Evolutionary conservation across 768 basidiomycete genomes (phyloP).

Genomic region (Lactarius tabidus): DNA sequence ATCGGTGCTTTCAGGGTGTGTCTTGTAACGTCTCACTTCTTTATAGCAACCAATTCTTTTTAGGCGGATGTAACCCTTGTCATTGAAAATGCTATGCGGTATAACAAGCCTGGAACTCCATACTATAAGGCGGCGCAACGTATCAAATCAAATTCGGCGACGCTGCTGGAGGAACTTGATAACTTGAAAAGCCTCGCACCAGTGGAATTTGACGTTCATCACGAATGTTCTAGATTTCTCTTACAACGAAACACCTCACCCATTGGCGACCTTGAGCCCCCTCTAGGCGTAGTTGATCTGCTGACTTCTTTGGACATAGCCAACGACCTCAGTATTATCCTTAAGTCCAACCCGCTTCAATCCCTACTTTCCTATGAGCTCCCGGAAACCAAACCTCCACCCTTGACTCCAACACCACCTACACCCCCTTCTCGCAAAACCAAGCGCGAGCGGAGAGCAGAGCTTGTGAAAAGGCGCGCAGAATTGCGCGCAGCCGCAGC

Average conservation of each 20-base stretch:
- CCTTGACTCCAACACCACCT: constrained; percentile 47
- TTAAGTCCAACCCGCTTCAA: constrained; percentile 55
- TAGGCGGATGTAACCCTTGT: constrained; percentile 84
- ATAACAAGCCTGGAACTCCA: constrained; percentile 72
- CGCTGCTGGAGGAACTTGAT: constrained; percentile 44
- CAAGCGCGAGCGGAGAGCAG: constrained; percentile 22
- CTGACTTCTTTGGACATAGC: constrained; percentile 54
- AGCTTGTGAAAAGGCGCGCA: constrained; percentile 16
- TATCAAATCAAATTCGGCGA: constrained; percentile 45
- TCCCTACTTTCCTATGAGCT: constrained; percentile 70
- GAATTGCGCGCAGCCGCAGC: constrained; percentile 1
- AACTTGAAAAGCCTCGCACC: constrained; percentile 26
- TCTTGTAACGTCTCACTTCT: background rate
- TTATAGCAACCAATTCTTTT: constrained; percentile 1
- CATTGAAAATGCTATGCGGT: constrained; percentile 77
- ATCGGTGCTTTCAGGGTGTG: constrained; percentile 65
- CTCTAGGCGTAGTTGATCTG: constrained; percentile 51
- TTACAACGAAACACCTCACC: background rate
- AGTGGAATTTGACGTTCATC: constrained; percentile 6
- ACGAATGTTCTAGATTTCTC: background rate
- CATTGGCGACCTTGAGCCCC: constrained; percentile 75
- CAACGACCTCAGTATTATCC: constrained; percentile 49
- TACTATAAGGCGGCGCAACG: constrained; percentile 67
- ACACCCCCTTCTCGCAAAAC: constrained; percentile 38
- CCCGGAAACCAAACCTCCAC: constrained; percentile 55